A percentile compares a stretch with the other conserved stretches of the same genome.
phyloP scores from a whole-genome alignment of 1,139 yeast species.

The Sugiyamaella japonica region DNA sequence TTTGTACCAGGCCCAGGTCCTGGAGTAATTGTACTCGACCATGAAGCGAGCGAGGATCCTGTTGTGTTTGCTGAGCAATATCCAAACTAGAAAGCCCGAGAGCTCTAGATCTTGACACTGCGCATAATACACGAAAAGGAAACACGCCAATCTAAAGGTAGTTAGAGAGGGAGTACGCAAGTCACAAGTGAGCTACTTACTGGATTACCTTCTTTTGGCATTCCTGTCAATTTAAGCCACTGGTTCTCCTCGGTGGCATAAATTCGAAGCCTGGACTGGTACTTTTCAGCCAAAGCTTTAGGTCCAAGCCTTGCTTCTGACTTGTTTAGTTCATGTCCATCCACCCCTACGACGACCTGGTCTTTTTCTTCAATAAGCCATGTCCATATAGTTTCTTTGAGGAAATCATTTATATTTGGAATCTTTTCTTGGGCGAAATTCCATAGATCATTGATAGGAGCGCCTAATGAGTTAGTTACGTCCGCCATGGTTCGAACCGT shows the following conservation, averaged over 20 bases:
- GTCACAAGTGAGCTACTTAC: slow-evolving; percentile 14
- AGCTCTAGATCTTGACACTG: slow-evolving; percentile 40
- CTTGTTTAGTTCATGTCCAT: slow-evolving; percentile 18
- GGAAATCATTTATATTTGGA: slow-evolving; percentile 32
- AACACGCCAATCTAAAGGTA: slow-evolving; percentile 34
- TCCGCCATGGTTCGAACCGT: slow-evolving; percentile 9
- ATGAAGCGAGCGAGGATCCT: slow-evolving; percentile 44
- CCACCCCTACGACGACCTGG: slow-evolving; percentile 30
- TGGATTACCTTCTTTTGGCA: slow-evolving; percentile 35
- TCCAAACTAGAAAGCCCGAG: slow-evolving; percentile 43
- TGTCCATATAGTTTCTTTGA: slow-evolving; percentile 34
- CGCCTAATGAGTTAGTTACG: slow-evolving; percentile 29
- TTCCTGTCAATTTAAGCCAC: slow-evolving; percentile 42
- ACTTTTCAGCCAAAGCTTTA: slow-evolving; percentile 23
- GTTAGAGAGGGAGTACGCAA: background rate
- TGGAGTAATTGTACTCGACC: slow-evolving; percentile 39
- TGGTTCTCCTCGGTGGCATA: slow-evolving; percentile 40
- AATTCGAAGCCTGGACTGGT: slow-evolving; percentile 32
- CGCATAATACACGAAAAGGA: slow-evolving; percentile 42
- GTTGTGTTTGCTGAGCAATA: slow-evolving; percentile 40
- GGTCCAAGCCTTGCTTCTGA: slow-evolving; percentile 24
- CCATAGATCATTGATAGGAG: slow-evolving; percentile 36
- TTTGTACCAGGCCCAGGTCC: slow-evolving; percentile 39
- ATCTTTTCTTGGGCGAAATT: slow-evolving; percentile 28
- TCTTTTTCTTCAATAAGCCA: slow-evolving; percentile 34